Base-by-base conservation (phyloP, 495 filamentous ascomycete genomes). In the Melanomma pulvis-pyrius region DNA sequence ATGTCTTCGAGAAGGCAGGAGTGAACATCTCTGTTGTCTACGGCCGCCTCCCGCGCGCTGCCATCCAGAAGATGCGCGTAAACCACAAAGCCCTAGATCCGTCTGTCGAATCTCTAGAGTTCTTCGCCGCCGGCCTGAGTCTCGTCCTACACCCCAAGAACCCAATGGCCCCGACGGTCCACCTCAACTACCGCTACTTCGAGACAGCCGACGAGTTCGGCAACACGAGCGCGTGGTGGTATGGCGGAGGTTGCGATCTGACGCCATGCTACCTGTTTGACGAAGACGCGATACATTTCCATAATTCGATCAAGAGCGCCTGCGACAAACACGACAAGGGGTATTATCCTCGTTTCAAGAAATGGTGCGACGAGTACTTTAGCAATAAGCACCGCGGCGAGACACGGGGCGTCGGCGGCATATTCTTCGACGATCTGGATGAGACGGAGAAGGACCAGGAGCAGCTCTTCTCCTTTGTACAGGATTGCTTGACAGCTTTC, bases 331-430 rank as follows among this genome's bases (percentile, higher is more conserved):
- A 99, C 75, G 90, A 98, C 78, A 89, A 90, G 67, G 83, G 80
- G 12, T 99, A 97, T 82, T 99, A 96, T 74, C 90, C 92, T 13
- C 87, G 87, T 32, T 99, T 98, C 84, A 99, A 99, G 80, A 86
- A 89, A 67, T 99, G 94, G 94, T 99, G 94, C 74, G 94, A 99
- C 74, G 87, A 93, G 68, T 99, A 99, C 81, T 99, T 99, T 78
- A 87, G 84, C 79, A 87, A 97, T 71, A 91, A 91, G 69, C 94
- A 99, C 77, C 91, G 94, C 34, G 83, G 84, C 59, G 94, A 99
- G 79, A 81, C 84, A n/a, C 87, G 94, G 34, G 94, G 94, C 48
- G 77, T 99, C 25, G 94, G 94, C 32, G 94, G 94, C 22, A 98
- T 99, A 75, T 99, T 99, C 83, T 99, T 99, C 73, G 94, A 98